Evolutionary conservation across 441 rosid genomes (phyloP).

Genomic region (Croton setiger): DNA sequence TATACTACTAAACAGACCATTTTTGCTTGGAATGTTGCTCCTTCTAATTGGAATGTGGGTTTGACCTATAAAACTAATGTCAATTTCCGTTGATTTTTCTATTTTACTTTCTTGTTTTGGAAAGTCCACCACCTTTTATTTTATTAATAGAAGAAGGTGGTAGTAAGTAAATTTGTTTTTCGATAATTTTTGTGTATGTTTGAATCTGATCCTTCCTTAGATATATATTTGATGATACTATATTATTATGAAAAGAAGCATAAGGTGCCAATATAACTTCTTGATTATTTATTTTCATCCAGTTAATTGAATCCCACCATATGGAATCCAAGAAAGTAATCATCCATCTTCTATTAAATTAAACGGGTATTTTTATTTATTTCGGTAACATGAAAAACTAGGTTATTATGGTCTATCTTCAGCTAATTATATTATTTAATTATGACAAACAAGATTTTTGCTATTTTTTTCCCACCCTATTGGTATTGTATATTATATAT

Average conservation of each 20-base stretch:
- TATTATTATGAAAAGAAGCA: constrained; percentile 1
- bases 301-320: not conserved
- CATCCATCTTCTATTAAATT: not conserved
- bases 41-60: constrained; percentile 58
- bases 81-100: constrained; percentile 53
- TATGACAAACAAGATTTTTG: too few species aligned
- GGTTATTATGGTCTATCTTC: not conserved
- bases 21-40: constrained; percentile 61
- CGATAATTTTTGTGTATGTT: not conserved
- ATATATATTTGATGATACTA: not conserved
- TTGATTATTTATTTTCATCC: not conserved
- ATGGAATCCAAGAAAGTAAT: constrained; percentile 11
- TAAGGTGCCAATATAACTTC: not conserved
- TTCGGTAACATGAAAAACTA: not conserved
- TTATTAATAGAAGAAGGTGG: too few species aligned
- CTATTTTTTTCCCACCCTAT: too few species aligned
- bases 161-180: not conserved
- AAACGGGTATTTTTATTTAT: not conserved
- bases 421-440: not conserved
- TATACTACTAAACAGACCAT: constrained; percentile 57
- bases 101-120: not conserved
- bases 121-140: not conserved
- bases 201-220: not conserved
- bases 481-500: too few species aligned
- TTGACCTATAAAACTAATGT: constrained; percentile 40